Conservation (phyloP, 2,329 filamentous ascomycete genomes). For the Metarhizium robertsii region DNA sequence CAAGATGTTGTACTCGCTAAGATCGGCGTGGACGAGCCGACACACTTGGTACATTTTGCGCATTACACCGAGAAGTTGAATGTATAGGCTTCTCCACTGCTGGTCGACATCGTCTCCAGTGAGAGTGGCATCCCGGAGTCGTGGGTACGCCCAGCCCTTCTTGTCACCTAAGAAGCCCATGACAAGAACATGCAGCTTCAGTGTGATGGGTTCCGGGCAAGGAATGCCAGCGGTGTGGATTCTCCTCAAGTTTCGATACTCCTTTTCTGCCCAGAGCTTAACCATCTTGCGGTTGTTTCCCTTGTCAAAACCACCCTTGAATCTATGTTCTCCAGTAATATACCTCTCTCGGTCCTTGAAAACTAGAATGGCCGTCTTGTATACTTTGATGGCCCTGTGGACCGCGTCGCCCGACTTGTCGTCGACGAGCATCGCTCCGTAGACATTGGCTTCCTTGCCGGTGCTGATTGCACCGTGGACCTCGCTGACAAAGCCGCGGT, state of each 20-base stretch:
- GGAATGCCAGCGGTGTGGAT: slow-evolving; percentile 79
- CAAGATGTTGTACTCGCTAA: slow-evolving; percentile 96
- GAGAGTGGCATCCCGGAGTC: slow-evolving; percentile 78
- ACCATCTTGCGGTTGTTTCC: slow-evolving; percentile 95
- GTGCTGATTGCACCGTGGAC: slow-evolving; percentile 94
- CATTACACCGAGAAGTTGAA: slow-evolving; percentile 82
- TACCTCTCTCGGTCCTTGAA: slow-evolving; percentile 98
- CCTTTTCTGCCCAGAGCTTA: slow-evolving; percentile 97
- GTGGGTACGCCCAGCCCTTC: slow-evolving; percentile 79
- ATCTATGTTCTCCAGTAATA: slow-evolving; percentile 88
- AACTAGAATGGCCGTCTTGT: slow-evolving; percentile 94
- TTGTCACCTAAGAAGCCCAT: slow-evolving; percentile 89
- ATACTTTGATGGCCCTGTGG: slow-evolving; percentile 92
- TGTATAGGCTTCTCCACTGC: slow-evolving; percentile 70
- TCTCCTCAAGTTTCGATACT: slow-evolving; percentile 85
- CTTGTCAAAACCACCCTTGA: slow-evolving; percentile 86
- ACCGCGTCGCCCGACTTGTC: slow-evolving; percentile 43
- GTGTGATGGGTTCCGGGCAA: slow-evolving; percentile 78
- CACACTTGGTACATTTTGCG: slow-evolving; percentile 88
- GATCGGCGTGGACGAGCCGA: slow-evolving; percentile 84
- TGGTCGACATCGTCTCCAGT: slow-evolving; percentile 56
- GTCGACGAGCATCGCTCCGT: slow-evolving; percentile 67
- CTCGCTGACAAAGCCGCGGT: slow-evolving; percentile 78
- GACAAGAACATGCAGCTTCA: slow-evolving; percentile 89
- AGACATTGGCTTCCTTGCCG: slow-evolving; percentile 97